Evolutionary conservation across 1,139 yeast genomes (phyloP), one percentile per base, ranked within the genome.

Genomic region (Saccharomyces pastorianus): DNA sequence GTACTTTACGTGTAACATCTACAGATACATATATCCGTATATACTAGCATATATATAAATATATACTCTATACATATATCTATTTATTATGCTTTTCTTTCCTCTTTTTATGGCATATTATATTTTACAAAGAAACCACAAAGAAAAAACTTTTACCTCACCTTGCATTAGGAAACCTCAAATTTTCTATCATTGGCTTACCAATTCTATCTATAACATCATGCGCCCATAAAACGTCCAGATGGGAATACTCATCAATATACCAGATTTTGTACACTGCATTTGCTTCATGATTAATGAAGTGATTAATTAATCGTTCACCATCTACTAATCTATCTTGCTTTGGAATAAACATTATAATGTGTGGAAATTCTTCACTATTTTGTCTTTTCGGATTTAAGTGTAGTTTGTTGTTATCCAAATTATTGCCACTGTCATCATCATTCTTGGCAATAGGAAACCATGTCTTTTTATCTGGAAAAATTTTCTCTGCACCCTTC

Each of bases 171-270:
- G 66, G 58, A 34, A 59, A 49, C 53, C 68, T 62, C 51, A 67
- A 52, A 49, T 61, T 60, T 29, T 61, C 61, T 3, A 65, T 54
- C 11, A 78, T 61, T 11, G 73, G 74, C 11, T 59, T 64, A 1
- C 81, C 83, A 4, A 87, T 84, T 53, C 71, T 73, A 3, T 76
- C 76, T n/a, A 77, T 73, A 0, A 84, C 95, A 61, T 88, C 90
- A 31, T 73, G 69, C 0, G 96, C 95, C 98, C 98, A 91, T 27
- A 91, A 70, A 25, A 90, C 95, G 67, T 91, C 98, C 64, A 91
- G 76, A 69, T 91, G 98, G 50, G 95, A 93, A 67, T 90, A 95
- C 31, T 76, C 78, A 0, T 76, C 75, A 3, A 85, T 52, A 66
- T 67, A 60, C 65, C 74, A 62, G 70, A 75, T 71, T 66, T 79